Conservation (phyloP, 306 rosid genomes). For the Datisca glomerata region DNA sequence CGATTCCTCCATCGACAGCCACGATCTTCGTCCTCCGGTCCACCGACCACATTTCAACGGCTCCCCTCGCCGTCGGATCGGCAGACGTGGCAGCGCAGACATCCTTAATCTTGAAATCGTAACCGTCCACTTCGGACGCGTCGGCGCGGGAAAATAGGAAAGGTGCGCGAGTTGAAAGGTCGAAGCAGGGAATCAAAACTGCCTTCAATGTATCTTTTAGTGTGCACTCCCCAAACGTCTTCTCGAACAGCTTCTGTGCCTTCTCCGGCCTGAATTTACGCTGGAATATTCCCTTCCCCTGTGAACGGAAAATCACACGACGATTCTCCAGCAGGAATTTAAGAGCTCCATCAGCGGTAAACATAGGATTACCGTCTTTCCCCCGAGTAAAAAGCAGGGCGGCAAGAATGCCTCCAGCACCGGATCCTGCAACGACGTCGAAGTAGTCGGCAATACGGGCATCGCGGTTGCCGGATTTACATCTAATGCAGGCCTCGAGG, state of each 20-base stretch:
- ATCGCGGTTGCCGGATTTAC: constrained; percentile 42
- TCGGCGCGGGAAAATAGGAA: constrained; percentile 94
- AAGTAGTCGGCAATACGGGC: constrained; percentile 48
- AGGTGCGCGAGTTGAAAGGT: constrained; percentile 75
- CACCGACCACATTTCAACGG: constrained; percentile 40
- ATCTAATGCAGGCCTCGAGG: constrained; percentile 51
- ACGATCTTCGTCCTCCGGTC: constrained; percentile 55
- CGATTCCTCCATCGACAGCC: constrained; percentile 75
- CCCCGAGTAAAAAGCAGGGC: constrained; percentile 69
- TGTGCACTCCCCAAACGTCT: constrained; percentile 59
- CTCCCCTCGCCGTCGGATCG: constrained; percentile 18
- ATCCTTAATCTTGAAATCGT: constrained; percentile 81
- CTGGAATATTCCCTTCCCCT: constrained; percentile 31
- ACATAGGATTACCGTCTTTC: constrained; percentile 41
- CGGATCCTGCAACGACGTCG: constrained; percentile 84
- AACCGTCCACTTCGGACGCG: constrained; percentile 81
- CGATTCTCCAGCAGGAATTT: constrained; percentile 46
- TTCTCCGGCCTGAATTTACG: constrained; percentile 25
- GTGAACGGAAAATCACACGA: constrained; percentile 23
- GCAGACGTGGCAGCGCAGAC: constrained; percentile 70
- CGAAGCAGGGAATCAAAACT: constrained; percentile 85
- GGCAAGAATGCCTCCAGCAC: constrained; percentile 69
- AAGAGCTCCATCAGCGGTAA: constrained; percentile 62
- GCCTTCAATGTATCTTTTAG: constrained; percentile 78
- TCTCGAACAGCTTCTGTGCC: constrained; percentile 43